Base-by-base conservation (phyloP, 805 yeast genomes). In the Saccharomycopsis babjevae region DNA sequence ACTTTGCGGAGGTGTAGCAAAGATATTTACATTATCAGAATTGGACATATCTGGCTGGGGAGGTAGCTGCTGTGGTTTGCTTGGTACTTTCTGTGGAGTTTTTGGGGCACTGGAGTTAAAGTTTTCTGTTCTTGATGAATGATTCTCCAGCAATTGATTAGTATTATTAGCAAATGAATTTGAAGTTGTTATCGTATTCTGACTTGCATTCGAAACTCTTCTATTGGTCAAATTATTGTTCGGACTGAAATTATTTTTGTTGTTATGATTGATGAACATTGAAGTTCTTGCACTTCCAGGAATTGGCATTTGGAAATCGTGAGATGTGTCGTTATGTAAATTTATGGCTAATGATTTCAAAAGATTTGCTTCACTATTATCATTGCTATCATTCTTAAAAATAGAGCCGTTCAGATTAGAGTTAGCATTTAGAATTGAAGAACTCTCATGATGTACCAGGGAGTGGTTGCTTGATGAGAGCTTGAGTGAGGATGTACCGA, bases 221-320 rank as follows among this genome's bases (percentile, higher is more conserved):
- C 52, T 46, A 46, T 25, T 46, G 2, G 15, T 25, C 13, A 28
- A 46, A 18, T 1, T 46, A 13, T 11, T 25, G 16, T 10, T 40
- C 5, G 46, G 16, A 40, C 5, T 40, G n/a, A 3, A 13, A 38
- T 4, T 38, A 40, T 40, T 40, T n/a, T 40, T 40, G 16, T n/a
- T 40, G 7, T 40, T 40, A 10, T 46, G 25, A 25, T 46, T 46
- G 13, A 22, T 22, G n/a, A 46, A 20, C 52, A 46, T 22, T 46
- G 52, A 46, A 25, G 52, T 61, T 42, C 62, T 54, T 13, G 46
- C 43, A 38, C 60, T 59, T 38, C 61, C 64, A 6, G 64, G 64
- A 32, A 62, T 61, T 4, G 64, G 66, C 64, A 64, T 61, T 16
- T 57, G 40, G 30, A 62, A 62, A 58, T 62, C 66, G 22, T 58